phyloP scores from a whole-genome alignment of 73 alveolate species.

The Stentor coeruleus region DNA sequence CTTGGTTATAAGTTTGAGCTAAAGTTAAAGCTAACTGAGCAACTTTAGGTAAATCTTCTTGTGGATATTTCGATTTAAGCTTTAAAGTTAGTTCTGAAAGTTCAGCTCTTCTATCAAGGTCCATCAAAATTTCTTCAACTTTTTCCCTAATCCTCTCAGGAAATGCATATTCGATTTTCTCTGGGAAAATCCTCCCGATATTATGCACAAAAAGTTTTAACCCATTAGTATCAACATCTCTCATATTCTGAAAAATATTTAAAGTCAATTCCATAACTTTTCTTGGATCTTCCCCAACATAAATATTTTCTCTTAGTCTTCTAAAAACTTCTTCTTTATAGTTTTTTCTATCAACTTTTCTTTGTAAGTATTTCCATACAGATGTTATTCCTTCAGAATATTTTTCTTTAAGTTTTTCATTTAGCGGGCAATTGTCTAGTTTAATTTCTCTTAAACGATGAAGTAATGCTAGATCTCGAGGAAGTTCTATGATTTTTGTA shows the following conservation, averaged over 20 bases:
- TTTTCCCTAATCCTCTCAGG: not conserved
- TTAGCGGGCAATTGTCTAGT: constrained; percentile 25
- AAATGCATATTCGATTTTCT: not conserved
- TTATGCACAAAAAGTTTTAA: constrained; percentile 16
- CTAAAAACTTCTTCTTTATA: constrained; percentile 26
- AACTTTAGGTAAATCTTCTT: not conserved
- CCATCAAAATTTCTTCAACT: not conserved
- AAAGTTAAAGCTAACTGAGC: not conserved
- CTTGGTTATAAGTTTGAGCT: not conserved
- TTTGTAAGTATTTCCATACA: constrained; percentile 14
- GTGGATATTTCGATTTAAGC: constrained; percentile 11
- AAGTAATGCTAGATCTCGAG: constrained; percentile 21
- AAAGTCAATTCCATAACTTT: not conserved
- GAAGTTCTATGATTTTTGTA: constrained; percentile 4
- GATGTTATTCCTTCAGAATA: not conserved
- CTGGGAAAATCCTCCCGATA: constrained; percentile 6
- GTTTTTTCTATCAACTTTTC: constrained; percentile 17
- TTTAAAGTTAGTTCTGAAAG: constrained; percentile 7
- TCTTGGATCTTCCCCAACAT: constrained; percentile 17
- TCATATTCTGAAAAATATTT: not conserved
- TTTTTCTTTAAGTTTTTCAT: not conserved
- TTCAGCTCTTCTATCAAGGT: not conserved
- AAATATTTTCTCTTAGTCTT: constrained; percentile 13
- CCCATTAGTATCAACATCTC: not conserved
- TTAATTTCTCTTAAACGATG: not conserved